Evolutionary conservation across 148 eudicot genomes (phyloP), one percentile per base, ranked within the genome.

Genomic region (Selenicereus undatus): DNA sequence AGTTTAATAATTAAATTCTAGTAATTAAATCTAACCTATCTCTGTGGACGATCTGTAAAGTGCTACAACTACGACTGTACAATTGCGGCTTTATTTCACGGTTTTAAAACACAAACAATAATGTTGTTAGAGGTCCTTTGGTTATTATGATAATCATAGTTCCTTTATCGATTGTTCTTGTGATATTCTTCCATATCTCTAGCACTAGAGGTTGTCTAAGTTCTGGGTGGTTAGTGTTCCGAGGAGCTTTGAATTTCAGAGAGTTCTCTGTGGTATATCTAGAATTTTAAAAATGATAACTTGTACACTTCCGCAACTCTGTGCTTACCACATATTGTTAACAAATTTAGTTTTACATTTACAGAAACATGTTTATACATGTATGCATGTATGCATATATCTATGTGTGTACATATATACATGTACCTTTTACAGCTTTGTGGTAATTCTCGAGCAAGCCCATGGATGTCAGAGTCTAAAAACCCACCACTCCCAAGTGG

Each of bases 401-500:
- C 32, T 32, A 32, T 32, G 32, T 32, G 16, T 45, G 13, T 8
- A 42, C 48, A 26, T 11, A 11, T 3, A 36, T 29, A 8, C 1
- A 36, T 29, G 35, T 73, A 91, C 98, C 97, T 93, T n/a, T 97
- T 84, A 35, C 93, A 96, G 80, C 98, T 91, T 73, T 89, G 89
- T 24, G 98, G 97, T 71, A 95, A 80, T 42, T 86, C 79, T 35
- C 92, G 92, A 75, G 97, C 95, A 48, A 90, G 90, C 8, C 98
- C 98, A 32, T 81, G 88, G 65, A 97, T 93, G 73, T 95, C 98
- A 13, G 97, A 93, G 86, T 95, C 98, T 14, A 95, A 80, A 77
- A 91, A 86, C 50, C 98, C 98, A 32, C 97, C 98, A 74, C 93
- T 83, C 9, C 98, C 98, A 64, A 91, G 97, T 66, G 98, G 97